phyloP scores from a whole-genome alignment of 2,329 filamentous ascomycete genomes.

The Alternaria sp. region DNA sequence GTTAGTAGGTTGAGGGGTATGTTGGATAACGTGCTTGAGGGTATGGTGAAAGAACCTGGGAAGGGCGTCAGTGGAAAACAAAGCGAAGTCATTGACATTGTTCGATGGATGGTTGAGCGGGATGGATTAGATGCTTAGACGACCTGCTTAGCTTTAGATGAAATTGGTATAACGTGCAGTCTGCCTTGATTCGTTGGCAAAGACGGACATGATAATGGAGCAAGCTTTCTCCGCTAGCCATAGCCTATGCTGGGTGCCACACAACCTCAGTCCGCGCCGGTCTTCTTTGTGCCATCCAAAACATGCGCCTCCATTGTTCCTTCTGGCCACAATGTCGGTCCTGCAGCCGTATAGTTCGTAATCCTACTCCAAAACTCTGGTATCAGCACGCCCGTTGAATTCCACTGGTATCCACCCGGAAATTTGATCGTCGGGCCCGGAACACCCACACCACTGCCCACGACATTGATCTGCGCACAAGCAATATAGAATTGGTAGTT shows the following conservation, averaged over 20 bases:
- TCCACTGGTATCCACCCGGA: constrained; percentile 49
- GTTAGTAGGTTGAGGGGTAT: constrained; percentile 83
- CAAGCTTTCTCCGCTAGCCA: not conserved
- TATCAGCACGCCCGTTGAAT: constrained; percentile 46
- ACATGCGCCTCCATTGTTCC: constrained; percentile 24
- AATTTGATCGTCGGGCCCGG: constrained; percentile 49
- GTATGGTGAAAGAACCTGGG: constrained; percentile 79
- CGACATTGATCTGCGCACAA: constrained; percentile 55
- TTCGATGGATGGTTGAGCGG: constrained; percentile 83
- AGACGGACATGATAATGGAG: not conserved
- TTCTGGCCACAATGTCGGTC: constrained; percentile 33
- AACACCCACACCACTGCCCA: constrained; percentile 38
- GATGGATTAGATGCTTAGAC: constrained; percentile 76
- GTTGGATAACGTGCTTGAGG: constrained; percentile 84
- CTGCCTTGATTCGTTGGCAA: no score
- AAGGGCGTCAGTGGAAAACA: constrained; percentile 59
- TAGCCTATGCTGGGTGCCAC: not conserved
- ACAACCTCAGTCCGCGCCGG: constrained; percentile 6
- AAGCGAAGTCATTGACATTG: constrained; percentile 76
- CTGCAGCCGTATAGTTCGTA: constrained; percentile 38
- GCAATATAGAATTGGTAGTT: constrained; percentile 55
- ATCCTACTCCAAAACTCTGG: constrained; percentile 21
- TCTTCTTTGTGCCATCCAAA: constrained; percentile 19
- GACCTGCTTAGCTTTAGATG: not conserved
- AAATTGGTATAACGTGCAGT: not conserved